Evolutionary conservation across 768 basidiomycete species (phyloP).

Genomic region (Pleurotus giganteus): DNA sequence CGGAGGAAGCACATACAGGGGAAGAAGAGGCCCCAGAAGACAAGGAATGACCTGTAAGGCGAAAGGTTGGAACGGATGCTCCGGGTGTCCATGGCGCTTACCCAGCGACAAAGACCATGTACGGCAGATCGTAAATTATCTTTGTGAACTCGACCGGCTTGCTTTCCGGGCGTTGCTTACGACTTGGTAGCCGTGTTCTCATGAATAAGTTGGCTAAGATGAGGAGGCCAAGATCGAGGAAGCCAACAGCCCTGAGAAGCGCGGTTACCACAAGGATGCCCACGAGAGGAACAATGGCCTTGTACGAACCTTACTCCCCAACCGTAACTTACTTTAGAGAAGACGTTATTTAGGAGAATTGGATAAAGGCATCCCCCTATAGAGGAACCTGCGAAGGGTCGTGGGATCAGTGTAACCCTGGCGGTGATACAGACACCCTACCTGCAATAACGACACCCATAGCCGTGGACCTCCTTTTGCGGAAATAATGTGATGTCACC

Average conservation of each 20-base stretch:
- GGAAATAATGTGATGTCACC: conserved; percentile 55
- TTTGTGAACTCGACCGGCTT: conserved; percentile 25
- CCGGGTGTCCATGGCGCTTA: conserved; percentile 17
- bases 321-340: conserved; percentile 34
- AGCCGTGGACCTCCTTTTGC: conserved; percentile 43
- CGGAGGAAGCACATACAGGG: conserved; percentile 36
- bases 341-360: conserved; percentile 49
- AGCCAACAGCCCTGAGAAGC: conserved; percentile 37
- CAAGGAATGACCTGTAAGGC: conserved; percentile 20
- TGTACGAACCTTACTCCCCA: conserved; percentile 40
- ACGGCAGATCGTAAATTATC: conserved; percentile 40
- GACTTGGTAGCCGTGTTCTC: conserved; percentile 35
- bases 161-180: conserved; percentile 16
- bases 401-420: not conserved
- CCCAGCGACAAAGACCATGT: conserved; percentile 41
- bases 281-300: conserved; percentile 20
- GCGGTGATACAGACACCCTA: conserved; percentile 16
- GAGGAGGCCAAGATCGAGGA: conserved; percentile 43
- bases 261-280: conserved; percentile 17
- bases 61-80: conserved; percentile 8
- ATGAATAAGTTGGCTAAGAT: conserved; percentile 41
- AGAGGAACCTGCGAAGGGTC: conserved; percentile 33
- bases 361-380: conserved; percentile 52
- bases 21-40: conserved; percentile 49
- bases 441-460: conserved; percentile 57